Evolutionary conservation across 257 asterid species (phyloP).

Genomic region (Marsdenia floribunda): DNA sequence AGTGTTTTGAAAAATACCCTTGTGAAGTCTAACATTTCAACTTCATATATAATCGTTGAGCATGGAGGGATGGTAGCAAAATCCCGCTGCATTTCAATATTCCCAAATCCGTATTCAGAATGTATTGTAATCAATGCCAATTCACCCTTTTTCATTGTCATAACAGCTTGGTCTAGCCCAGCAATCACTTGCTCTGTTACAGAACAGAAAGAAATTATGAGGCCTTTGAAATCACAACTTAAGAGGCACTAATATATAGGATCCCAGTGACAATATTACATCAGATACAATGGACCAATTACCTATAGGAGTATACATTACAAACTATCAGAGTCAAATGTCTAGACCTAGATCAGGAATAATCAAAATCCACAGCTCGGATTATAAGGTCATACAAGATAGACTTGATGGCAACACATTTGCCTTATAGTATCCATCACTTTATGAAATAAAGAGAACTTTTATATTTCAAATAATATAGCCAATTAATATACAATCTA

Average conservation of each 20-base stretch:
- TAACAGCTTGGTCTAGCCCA: conserved; percentile 57
- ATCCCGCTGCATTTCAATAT: conserved; percentile 41
- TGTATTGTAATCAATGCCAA: conserved; percentile 43
- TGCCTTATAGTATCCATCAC: background rate
- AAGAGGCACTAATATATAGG: background rate
- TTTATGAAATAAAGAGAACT: background rate
- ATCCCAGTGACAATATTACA: background rate
- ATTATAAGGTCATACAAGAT: too few species aligned
- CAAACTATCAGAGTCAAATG: background rate
- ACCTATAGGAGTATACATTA: background rate
- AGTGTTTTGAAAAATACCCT: conserved; percentile 37
- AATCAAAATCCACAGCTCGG: background rate
- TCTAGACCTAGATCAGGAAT: too few species aligned
- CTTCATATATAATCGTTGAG: conserved; percentile 57
- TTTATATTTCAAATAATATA: too few species aligned
- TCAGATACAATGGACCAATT: background rate
- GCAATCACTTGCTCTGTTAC: conserved; percentile 54
- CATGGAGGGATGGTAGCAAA: conserved; percentile 48
- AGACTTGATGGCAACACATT: background rate
- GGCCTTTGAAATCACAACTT: background rate
- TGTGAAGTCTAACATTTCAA: conserved; percentile 65
- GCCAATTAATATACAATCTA: too few species aligned
- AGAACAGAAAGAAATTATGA: conserved; percentile 12
- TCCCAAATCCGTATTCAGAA: conserved; percentile 61
- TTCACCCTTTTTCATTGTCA: conserved; percentile 69